Evolutionary conservation across 208 protist genomes (phyloP).

Genomic region (Porcisia deanei): DNA sequence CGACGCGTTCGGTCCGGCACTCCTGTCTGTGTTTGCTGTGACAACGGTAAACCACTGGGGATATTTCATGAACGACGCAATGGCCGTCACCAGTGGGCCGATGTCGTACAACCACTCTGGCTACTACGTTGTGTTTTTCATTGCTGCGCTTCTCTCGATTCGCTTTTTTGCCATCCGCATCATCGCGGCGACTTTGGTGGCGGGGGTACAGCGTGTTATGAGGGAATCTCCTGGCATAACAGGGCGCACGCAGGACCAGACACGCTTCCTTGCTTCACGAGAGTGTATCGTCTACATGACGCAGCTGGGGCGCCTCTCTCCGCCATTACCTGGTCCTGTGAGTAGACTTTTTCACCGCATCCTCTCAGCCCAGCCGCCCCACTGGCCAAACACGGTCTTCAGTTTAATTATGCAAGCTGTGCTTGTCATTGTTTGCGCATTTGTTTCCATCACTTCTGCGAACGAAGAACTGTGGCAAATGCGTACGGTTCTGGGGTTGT

Average conservation of each 20-base stretch:
- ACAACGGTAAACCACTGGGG: constrained; percentile 53
- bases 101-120: constrained; percentile 27
- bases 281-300: constrained; percentile 25
- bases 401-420: constrained; percentile 7
- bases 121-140: constrained; percentile 45
- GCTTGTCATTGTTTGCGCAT: constrained; percentile 34
- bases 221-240: constrained; percentile 10
- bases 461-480: constrained; percentile 21
- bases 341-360: constrained; percentile 28
- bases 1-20: constrained; percentile 54
- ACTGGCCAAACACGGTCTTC: constrained; percentile 13
- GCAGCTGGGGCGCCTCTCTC: constrained; percentile 8
- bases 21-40: constrained; percentile 64
- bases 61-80: constrained; percentile 47
- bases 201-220: constrained; percentile 16
- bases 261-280: constrained; percentile 19
- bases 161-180: constrained; percentile 38
- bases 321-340: constrained; percentile 5
- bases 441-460: constrained; percentile 32
- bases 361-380: constrained; percentile 11
- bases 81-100: constrained; percentile 27
- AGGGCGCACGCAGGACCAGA: constrained; percentile 15
- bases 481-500: constrained; percentile 31
- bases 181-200: constrained; percentile 37
- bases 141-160: constrained; percentile 36